Conservation (phyloP, 139 green algal species). For the Tetraselmis striata region DNA sequence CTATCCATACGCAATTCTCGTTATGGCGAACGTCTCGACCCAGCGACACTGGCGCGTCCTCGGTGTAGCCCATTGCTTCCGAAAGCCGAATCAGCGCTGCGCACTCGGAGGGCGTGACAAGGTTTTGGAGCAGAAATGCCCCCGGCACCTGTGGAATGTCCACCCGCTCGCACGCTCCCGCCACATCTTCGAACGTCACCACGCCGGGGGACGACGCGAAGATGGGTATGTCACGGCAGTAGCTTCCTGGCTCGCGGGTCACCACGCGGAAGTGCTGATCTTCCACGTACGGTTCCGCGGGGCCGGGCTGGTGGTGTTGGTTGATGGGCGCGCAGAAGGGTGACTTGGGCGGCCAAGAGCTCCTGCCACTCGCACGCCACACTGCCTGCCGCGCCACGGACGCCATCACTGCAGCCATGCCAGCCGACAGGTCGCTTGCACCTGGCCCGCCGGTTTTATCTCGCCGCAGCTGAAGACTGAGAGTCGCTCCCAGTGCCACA, state of each 20-base stretch:
- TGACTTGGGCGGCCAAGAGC: neutral
- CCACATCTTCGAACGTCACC: neutral
- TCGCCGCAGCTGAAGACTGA: too few species aligned
- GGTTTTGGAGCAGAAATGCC: neutral
- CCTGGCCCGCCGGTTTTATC: too few species aligned
- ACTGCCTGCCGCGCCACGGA: neutral
- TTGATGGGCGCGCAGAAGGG: neutral
- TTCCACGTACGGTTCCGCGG: neutral
- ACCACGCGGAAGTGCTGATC: neutral
- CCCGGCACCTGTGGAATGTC: neutral
- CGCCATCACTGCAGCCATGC: neutral
- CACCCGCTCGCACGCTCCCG: neutral
- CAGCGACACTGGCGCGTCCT: neutral
- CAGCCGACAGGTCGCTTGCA: too few species aligned
- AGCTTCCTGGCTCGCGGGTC: neutral
- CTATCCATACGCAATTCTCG: neutral
- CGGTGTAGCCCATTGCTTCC: neutral
- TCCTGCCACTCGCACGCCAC: neutral
- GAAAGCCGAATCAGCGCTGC: neutral
- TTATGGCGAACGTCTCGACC: neutral
- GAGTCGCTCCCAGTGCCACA: too few species aligned
- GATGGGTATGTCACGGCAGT: neutral
- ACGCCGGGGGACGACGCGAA: neutral
- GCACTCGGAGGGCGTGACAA: neutral
- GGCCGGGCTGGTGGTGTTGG: neutral